phyloP scores from a whole-genome alignment of 495 filamentous ascomycete genomes.

The Penicillium longicatenatum region DNA sequence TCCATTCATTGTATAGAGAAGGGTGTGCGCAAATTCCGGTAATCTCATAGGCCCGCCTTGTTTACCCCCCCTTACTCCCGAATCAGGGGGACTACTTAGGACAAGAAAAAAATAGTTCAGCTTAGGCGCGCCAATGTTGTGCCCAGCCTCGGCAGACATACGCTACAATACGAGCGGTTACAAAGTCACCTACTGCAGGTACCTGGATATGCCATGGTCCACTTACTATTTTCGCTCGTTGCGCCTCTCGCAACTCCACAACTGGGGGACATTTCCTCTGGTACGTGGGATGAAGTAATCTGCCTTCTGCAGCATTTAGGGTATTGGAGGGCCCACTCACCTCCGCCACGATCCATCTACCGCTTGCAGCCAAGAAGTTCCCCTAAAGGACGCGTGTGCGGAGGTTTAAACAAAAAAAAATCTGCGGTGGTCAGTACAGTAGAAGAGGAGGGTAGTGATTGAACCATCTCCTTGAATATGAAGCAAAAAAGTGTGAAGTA shows the following conservation, averaged over 20 bases:
- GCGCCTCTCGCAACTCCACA: conserved; percentile 16
- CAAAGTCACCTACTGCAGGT: neutral
- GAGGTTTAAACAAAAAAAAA: neutral
- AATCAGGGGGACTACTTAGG: neutral
- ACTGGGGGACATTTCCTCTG: conserved; percentile 22
- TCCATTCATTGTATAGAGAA: neutral
- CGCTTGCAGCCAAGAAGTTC: conserved; percentile 33
- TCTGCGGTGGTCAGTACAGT: neutral
- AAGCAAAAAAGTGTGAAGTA: neutral
- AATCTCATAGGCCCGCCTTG: neutral
- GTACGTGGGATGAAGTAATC: conserved; percentile 16
- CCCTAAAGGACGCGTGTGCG: conserved; percentile 29
- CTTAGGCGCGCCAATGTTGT: neutral
- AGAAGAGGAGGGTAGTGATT: neutral
- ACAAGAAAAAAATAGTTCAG: neutral
- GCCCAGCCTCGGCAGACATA: neutral
- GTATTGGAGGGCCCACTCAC: conserved; percentile 18
- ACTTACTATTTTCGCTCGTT: neutral
- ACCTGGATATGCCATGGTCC: neutral
- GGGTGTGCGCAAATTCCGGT: neutral
- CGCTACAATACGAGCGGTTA: neutral
- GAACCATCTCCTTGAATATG: neutral
- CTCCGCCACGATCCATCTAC: conserved; percentile 30
- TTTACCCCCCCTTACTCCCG: neutral
- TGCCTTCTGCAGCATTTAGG: conserved; percentile 10